phyloP scores from a whole-genome alignment of 805 yeast species.

The Cyberlindnera japonica region DNA sequence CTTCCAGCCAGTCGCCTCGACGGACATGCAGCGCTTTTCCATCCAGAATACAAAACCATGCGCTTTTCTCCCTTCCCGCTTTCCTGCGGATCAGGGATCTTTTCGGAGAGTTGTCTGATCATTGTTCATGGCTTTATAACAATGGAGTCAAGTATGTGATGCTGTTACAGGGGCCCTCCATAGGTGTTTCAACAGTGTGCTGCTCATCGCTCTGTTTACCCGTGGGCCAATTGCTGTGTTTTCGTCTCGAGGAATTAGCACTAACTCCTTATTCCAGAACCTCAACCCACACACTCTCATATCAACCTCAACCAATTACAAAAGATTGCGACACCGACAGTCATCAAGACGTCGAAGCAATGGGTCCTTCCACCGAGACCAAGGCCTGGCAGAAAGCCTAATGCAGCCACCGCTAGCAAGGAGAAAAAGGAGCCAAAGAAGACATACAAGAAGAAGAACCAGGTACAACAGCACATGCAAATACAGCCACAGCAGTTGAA shows the following conservation, averaged over 20 bases:
- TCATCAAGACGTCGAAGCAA: slow-evolving; percentile 61
- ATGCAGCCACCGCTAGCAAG: slow-evolving; percentile 64
- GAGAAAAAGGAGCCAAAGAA: slow-evolving; percentile 42
- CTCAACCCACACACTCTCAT: not conserved
- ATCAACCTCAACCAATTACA: slow-evolving; percentile 16
- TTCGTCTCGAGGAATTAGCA: too few relatives aligned
- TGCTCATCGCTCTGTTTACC: too few relatives aligned
- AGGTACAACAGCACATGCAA: slow-evolving; percentile 4
- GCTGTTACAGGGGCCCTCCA: too few relatives aligned
- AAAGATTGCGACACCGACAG: slow-evolving; percentile 18
- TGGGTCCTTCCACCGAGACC: slow-evolving; percentile 88
- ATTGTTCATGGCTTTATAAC: slow-evolving; percentile 3
- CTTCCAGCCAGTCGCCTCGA: slow-evolving; percentile 7
- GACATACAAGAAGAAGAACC: slow-evolving; percentile 16
- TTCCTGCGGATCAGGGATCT: not conserved
- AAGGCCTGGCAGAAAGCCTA: slow-evolving; percentile 62
- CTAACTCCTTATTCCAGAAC: not conserved
- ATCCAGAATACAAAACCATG: slow-evolving; percentile 1
- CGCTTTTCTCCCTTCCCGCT: not conserved
- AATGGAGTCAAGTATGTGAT: slow-evolving; percentile 11
- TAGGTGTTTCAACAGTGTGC: too few relatives aligned
- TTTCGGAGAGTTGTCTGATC: not conserved
- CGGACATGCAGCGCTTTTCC: slow-evolving; percentile 4
- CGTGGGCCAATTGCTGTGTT: too few relatives aligned
- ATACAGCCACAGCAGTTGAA: not conserved